Evolutionary conservation across 495 filamentous ascomycete species (phyloP).

Genomic region (Amphirosellinia nigrospora): DNA sequence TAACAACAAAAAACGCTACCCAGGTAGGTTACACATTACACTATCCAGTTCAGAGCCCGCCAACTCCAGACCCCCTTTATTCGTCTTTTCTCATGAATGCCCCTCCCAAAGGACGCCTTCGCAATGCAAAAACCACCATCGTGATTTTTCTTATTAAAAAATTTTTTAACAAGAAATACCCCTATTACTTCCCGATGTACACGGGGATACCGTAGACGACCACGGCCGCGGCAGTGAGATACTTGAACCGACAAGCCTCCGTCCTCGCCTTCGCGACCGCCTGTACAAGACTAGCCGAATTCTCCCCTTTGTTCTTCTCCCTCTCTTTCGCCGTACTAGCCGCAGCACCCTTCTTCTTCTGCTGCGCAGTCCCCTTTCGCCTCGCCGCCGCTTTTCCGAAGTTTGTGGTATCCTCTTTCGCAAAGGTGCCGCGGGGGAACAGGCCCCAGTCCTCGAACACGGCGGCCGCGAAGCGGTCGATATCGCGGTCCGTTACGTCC

Average conservation of each 20-base stretch:
- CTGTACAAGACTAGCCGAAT: constrained; percentile 64
- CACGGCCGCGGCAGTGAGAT: constrained; percentile 90
- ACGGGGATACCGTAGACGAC: constrained; percentile 96
- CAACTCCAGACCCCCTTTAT: background rate
- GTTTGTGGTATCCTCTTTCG: constrained; percentile 29
- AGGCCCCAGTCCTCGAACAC: constrained; percentile 88
- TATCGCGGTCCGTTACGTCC: constrained; percentile 97
- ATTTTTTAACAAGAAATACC: background rate
- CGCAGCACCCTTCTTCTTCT: constrained; percentile 29
- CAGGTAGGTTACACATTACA: background rate
- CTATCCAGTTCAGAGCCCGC: background rate
- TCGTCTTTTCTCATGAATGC: background rate
- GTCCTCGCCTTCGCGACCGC: constrained; percentile 71
- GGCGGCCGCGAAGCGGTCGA: constrained; percentile 83
- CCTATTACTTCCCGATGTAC: constrained; percentile 60
- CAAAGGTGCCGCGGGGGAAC: constrained; percentile 49
- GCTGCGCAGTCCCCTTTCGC: constrained; percentile 26
- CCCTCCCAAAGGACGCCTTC: background rate
- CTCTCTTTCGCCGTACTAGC: constrained; percentile 3
- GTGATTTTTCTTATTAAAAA: background rate
- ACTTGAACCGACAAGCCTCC: constrained; percentile 78
- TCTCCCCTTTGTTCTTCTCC: constrained; percentile 24
- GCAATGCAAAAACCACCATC: constrained; percentile 10
- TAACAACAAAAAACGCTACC: background rate
- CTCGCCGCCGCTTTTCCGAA: constrained; percentile 30